Evolutionary conservation across 441 rosid genomes (phyloP), one percentile per base, ranked within the genome.

Genomic region (Erodium chrysanthum): DNA sequence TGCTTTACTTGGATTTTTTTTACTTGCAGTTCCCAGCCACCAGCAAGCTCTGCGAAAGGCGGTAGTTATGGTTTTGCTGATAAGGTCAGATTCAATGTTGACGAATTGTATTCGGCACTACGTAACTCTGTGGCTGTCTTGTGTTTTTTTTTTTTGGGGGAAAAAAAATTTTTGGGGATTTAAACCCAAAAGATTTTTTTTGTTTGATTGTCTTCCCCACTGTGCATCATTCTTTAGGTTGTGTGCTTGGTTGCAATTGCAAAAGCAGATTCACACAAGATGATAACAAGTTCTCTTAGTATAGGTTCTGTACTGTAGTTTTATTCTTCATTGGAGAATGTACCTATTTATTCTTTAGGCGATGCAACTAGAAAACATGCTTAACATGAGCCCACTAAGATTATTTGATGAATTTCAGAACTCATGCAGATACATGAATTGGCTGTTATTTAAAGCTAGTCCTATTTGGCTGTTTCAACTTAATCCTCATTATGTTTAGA

Each of bases 1-100:
- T 20, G 27, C 62, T 10, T 56, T n/a, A 21, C 29, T 9, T 21
- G 29, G 60, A 42, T 44, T 60, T 70, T 60, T 50, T 14, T 11
- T 7, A 27, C 35, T n/a, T 81, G 80, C 87, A 91, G 96, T 73
- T 0, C 66, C 10, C 90, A 82, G 71, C 76, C 90, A 35, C 75
- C 90, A 31, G 64, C 87, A 64, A 78, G 80, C 82, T 74, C 96
- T 42, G 83, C 75, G 68, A 91, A 87, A 82, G 83, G 94, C 66
- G 83, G 86, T 15, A 92, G 99, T 67, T 94, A 94, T 71, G 99
- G 99, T 68, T 89, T 89, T 79, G 96, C 99, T 50, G 99, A 94
- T 75, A 94, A 94, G 99, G 99, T 94, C 76, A 73, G 84, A 33
- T 67, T 33, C 20, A 10, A 59, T 67, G 14, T 72, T 68, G 27